phyloP scores from a whole-genome alignment of 352 stramenopile genomes.

The Phytopythium boreale region DNA sequence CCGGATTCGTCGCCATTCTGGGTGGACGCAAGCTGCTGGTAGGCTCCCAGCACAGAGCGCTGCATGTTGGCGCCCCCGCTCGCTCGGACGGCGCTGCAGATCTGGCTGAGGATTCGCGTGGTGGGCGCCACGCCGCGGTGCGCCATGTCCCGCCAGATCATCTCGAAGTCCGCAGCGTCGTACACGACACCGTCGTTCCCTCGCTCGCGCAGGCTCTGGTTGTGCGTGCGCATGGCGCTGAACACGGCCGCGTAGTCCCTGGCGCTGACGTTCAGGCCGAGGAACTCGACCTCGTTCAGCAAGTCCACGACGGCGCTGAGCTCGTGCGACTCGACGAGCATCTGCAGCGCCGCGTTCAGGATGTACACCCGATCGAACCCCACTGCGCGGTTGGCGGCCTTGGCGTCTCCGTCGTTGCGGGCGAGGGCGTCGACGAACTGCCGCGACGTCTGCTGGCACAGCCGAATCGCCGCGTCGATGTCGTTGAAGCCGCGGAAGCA shows the following conservation, averaged over 20 bases:
- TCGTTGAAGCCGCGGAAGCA: constrained; percentile 45
- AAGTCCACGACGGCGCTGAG: constrained; percentile 28
- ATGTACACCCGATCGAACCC: constrained; percentile 13
- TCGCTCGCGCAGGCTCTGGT: constrained; percentile 1
- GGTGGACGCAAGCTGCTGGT: constrained; percentile 16
- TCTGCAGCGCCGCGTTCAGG: constrained; percentile 26
- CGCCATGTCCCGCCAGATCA: constrained; percentile 42
- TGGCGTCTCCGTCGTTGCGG: constrained; percentile 2
- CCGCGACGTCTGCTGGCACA: constrained; percentile 33
- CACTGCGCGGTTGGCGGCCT: constrained; percentile 6
- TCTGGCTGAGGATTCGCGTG: constrained; percentile 29
- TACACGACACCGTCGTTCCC: constrained; percentile 12
- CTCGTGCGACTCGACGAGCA: constrained; percentile 27
- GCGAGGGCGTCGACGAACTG: constrained; percentile 25
- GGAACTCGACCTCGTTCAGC: constrained; percentile 28
- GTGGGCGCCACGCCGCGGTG: constrained; percentile 28
- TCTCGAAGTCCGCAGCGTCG: constrained; percentile 29
- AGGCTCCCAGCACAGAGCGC: constrained; percentile 15
- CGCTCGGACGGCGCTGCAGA: constrained; percentile 11
- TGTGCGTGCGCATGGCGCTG: constrained; percentile 34
- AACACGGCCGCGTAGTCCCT: constrained; percentile 41
- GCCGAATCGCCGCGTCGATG: constrained; percentile 18
- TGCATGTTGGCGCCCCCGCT: constrained; percentile 4
- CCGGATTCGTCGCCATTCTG: neutral
- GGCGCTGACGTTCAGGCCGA: constrained; percentile 26